Evolutionary conservation across 2,329 filamentous ascomycete species (phyloP), one percentile per base, ranked within the genome.

Genomic region (Fusarium paranaense): DNA sequence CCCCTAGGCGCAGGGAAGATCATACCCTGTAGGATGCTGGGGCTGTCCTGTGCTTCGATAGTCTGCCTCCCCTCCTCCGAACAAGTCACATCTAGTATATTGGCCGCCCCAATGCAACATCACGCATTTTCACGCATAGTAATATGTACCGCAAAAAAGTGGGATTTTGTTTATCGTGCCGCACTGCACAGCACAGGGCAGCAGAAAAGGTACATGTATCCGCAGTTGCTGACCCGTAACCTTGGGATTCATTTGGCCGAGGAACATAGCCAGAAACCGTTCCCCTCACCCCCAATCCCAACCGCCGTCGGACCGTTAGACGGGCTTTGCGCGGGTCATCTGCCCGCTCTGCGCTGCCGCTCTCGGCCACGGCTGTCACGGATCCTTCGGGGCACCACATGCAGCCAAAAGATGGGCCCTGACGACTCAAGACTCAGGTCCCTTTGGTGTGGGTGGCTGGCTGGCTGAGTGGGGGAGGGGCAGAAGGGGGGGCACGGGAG

Each of bases 331-430:
- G 54, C 60, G 57, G 52, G 72, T 76, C 74, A 75, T 75, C 33
- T 66, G 67, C 64, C 45, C 40, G 47, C 27, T 50, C 33, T 54
- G 45, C 50, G 57, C 60, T 52, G 42, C 67, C 52, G 20, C 42
- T 52, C 42, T 50, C 42, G 42, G 60, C 54, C 62, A 62, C 61
- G 47, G 66, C 70, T 76, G 71, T 65, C 75, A 73, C 75, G 75
- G 73, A 72, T 78, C 73, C 69, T 66, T 70, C 75, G 75, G 75
- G 67, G 69, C 67, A 67, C 67, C 22, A 70, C 72, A 32, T 37
- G 42, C 61, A 74, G 62, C 57, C 61, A 37, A 33, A 50, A 50
- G 60, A 74, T 62, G 67, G 67, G 18, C 62, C 60, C 64, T 59
- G 67, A 57, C 67, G 64, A 65, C 71, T 72, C 59, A 69, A 45